phyloP scores from a whole-genome alignment of 2,329 filamentous ascomycete genomes.

The Fusarium sacchari region DNA sequence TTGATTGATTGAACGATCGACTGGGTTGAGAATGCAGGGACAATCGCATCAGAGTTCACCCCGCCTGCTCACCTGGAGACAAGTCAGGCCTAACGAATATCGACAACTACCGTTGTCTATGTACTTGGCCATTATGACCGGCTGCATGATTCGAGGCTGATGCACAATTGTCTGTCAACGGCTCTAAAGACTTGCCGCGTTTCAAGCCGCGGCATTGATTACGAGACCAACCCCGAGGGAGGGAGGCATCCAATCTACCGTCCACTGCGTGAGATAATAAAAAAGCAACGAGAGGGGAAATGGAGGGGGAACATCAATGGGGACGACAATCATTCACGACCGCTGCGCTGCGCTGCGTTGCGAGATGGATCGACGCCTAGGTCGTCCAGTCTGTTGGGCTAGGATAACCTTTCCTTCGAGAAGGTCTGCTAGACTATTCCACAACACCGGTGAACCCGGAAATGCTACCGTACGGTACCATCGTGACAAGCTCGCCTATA shows the following conservation, averaged over 20 bases:
- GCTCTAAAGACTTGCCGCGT: conserved; percentile 31
- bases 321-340: conserved; percentile 13
- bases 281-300: conserved; percentile 31
- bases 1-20: not conserved
- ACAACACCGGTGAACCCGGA: conserved; percentile 33
- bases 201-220: conserved; percentile 27
- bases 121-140: not conserved
- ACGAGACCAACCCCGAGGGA: conserved; percentile 23
- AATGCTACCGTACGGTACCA: conserved; percentile 32
- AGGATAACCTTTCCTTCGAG: conserved; percentile 42
- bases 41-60: conserved; percentile 28
- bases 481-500: conserved; percentile 10
- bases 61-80: conserved; percentile 20
- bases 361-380: conserved; percentile 43
- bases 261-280: conserved; percentile 10
- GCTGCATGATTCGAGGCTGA: conserved; percentile 25
- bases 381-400: conserved; percentile 38
- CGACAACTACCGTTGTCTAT: not conserved
- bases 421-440: conserved; percentile 31
- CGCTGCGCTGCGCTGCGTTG: conserved; percentile 11
- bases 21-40: conserved; percentile 21
- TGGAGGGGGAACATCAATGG: conserved; percentile 9
- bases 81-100: not conserved
- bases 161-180: not conserved
- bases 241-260: conserved; percentile 32